These are phyloP conservation scores for Prototheca cutis DNA, from an alignment of 163 green algal species.

Conservation along the genomic window DNA sequence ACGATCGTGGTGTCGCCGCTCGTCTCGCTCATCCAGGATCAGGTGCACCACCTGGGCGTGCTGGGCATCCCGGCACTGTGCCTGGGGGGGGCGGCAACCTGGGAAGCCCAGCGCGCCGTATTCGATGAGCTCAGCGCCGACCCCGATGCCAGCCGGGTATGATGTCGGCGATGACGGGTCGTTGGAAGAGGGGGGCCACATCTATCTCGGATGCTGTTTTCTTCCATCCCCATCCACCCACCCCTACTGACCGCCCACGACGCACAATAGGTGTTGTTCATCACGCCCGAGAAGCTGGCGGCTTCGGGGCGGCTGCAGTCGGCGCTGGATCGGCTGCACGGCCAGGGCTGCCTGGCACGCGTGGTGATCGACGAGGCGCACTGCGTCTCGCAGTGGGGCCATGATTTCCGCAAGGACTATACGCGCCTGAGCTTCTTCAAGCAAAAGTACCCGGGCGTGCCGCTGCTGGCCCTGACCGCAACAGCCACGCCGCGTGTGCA, in stretches of 20 bases:
- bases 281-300: constrained; percentile 83
- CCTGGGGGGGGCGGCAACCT: constrained; percentile 45
- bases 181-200: not conserved
- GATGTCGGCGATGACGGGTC: not conserved
- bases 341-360: constrained; percentile 39
- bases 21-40: constrained; percentile 88
- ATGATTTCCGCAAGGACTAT: constrained; percentile 75
- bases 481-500: constrained; percentile 70
- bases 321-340: constrained; percentile 47
- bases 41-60: constrained; percentile 71
- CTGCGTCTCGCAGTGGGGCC: constrained; percentile 81
- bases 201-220: too few species aligned
- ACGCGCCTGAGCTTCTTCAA: constrained; percentile 72
- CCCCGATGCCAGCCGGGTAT: constrained; percentile 6
- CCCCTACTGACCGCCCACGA: too few species aligned
- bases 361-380: constrained; percentile 69
- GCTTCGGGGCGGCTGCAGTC: constrained; percentile 51
- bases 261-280: constrained; percentile 81
- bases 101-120: constrained; percentile 29
- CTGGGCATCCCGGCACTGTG: constrained; percentile 43
- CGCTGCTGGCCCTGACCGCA: constrained; percentile 77
- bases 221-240: not conserved
- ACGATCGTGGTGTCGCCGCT: constrained; percentile 91
- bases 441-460: constrained; percentile 49
- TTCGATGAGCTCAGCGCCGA: constrained; percentile 24